Base-by-base conservation (phyloP, 805 yeast species). In the Sungouiella thailandica region DNA sequence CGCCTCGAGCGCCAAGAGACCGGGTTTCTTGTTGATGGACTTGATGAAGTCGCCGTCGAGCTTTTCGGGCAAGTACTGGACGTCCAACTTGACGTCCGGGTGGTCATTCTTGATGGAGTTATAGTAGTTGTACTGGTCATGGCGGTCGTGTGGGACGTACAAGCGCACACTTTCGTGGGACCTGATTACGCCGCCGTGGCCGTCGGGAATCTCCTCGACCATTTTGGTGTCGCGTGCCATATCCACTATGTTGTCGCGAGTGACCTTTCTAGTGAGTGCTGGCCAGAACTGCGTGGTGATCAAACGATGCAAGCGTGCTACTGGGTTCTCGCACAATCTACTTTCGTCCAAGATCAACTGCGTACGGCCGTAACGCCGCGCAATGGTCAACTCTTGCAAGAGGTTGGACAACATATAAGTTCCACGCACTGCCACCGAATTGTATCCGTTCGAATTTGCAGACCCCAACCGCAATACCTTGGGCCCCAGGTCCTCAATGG, bases 391-490 rank as follows among this genome's bases (percentile, higher is more conserved):
- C 58, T 88, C 97, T 61, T 88, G 96, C 36, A 88, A 67, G 25
- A 89, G 60, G 57, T 89, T 89, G 0, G 93, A 80, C 31, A 88
- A 62, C 89, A 83, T 83, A 52, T 88, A 88, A 0, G 96, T 88
- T 3, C 97, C 97, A 39, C 95, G 65, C 36, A 88, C 71, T 40
- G 80, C 84, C 35, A 74, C 73, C 46, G 75, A 80, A 24, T 76
- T 79, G 60, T 61, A 85, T 1, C 96, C 97, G 49, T 79, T 76
- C 3, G 95, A 86, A 52, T 84, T 83, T 23, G 80, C 86, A 2
- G 97, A 86, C 7, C 93, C 93, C 10, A 85, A 65, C 46, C 75
- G 73, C 39, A 84, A 62, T n/a, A 80, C 86, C 53, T 84, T 84
- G 3, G 94, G 93, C 1, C 94, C 94, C 2, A 76, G 74, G 51